Evolutionary conservation across 176 grass and related monocot species (phyloP).

Genomic region (Raddia guianensis): DNA sequence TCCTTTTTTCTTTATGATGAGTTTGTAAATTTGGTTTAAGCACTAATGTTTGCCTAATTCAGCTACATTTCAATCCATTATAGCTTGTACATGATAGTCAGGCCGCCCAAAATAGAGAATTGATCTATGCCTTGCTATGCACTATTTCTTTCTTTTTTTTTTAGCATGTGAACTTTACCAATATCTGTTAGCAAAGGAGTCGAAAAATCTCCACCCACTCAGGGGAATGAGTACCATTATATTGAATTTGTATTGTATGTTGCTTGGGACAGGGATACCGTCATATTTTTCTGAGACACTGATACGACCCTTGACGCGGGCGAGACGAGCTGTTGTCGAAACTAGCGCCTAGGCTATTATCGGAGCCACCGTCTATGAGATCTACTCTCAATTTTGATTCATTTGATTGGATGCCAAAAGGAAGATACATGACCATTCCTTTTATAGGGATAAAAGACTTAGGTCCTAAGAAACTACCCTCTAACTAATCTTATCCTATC

Average conservation of each 20-base stretch:
- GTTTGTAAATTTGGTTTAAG: conserved; percentile 10
- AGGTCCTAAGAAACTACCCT: no score
- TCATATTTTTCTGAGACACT: conserved; percentile 7
- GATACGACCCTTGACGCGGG: no score
- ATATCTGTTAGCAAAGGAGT: not conserved
- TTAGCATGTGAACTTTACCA: conserved; percentile 19
- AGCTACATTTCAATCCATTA: conserved; percentile 6
- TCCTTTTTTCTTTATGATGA: not conserved
- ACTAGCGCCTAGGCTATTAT: no score
- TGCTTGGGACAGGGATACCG: conserved; percentile 7
- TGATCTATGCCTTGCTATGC: not conserved
- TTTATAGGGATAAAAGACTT: no score
- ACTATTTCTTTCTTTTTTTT: not conserved
- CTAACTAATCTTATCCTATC: no score
- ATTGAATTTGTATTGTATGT: not conserved
- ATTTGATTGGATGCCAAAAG: no score
- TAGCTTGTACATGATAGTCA: not conserved
- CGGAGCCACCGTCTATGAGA: no score
- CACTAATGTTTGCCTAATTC: not conserved
- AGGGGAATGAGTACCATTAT: conserved; percentile 3
- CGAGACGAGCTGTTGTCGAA: no score
- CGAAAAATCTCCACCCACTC: not conserved
- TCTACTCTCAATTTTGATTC: no score
- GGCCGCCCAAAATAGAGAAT: not conserved
- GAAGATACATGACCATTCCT: no score